Conservation (phyloP, 2,329 filamentous ascomycete genomes). For the Colletotrichum limetticola region DNA sequence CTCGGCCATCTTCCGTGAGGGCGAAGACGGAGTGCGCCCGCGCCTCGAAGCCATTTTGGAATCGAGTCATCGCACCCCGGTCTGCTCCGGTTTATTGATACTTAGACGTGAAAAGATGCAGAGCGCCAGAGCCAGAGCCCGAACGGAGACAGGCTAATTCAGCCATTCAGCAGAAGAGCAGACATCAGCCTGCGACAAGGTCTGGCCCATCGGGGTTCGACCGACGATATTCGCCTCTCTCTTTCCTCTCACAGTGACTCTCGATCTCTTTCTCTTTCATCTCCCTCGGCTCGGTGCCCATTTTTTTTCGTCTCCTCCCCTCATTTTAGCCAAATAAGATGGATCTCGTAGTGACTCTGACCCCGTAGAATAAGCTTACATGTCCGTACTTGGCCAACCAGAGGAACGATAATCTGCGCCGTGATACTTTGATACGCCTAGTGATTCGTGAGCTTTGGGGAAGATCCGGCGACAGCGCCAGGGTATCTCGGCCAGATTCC, state of each 20-base stretch:
- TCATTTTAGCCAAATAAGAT: constrained; percentile 17
- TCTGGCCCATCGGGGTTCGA: constrained; percentile 25
- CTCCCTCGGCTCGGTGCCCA: neutral
- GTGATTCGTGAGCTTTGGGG: constrained; percentile 20
- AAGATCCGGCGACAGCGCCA: neutral
- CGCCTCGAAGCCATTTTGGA: neutral
- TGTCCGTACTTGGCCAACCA: constrained; percentile 21
- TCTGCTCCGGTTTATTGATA: neutral
- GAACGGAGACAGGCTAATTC: neutral
- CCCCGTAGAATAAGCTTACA: constrained; percentile 28
- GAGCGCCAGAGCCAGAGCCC: neutral
- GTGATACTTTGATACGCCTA: neutral
- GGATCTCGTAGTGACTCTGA: neutral
- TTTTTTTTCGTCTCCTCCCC: neutral
- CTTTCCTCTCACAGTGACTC: neutral
- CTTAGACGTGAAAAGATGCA: neutral
- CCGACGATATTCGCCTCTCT: constrained; percentile 1
- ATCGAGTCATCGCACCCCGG: constrained; percentile 26
- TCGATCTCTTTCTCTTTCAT: neutral
- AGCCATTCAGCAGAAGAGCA: neutral
- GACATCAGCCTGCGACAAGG: neutral
- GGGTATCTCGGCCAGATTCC: constrained; percentile 7
- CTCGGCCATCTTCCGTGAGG: constrained; percentile 34
- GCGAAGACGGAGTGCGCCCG: constrained; percentile 6
- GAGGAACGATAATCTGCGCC: neutral